These are phyloP conservation scores for Letharia lupina DNA, from an alignment of 495 filamentous ascomycete species.

Conservation along the genomic window DNA sequence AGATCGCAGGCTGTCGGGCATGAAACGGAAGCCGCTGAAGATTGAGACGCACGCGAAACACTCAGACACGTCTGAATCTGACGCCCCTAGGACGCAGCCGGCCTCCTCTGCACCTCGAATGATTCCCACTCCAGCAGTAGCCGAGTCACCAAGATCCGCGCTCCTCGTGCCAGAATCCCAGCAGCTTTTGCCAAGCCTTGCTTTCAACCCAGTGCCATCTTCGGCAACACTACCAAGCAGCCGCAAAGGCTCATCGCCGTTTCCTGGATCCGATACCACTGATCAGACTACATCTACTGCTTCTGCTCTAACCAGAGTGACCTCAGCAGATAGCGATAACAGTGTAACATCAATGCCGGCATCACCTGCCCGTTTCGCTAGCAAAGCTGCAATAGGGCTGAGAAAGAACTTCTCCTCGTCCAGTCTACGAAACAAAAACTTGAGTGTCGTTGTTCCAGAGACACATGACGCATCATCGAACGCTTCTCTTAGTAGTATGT, in stretches of 20 bases:
- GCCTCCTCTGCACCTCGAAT: constrained; percentile 27
- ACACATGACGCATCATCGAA: constrained; percentile 57
- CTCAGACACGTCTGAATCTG: constrained; percentile 31
- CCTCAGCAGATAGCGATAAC: constrained; percentile 38
- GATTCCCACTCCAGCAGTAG: constrained; percentile 22
- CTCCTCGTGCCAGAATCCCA: constrained; percentile 23
- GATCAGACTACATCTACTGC: constrained; percentile 21
- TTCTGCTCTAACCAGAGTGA: constrained; percentile 32
- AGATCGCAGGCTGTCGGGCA: constrained; percentile 71
- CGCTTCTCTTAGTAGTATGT: constrained; percentile 63
- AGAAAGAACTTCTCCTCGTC: constrained; percentile 75
- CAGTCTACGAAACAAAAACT: constrained; percentile 61
- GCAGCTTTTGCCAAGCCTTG: constrained; percentile 15
- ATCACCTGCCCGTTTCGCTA: constrained; percentile 41
- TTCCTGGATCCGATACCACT: constrained; percentile 19
- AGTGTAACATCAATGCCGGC: constrained; percentile 33
- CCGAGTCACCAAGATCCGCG: constrained; percentile 22
- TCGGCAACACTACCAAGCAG: constrained; percentile 11
- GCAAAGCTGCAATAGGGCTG: constrained; percentile 48
- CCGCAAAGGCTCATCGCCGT: constrained; percentile 27
- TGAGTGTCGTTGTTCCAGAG: constrained; percentile 68
- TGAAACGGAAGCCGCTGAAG: constrained; percentile 71
- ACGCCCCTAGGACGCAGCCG: constrained; percentile 37
- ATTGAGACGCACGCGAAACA: constrained; percentile 65
- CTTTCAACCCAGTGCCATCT: constrained; percentile 13